Conservation (phyloP, 2,329 filamentous ascomycete genomes). For the Emmonsia crescens region DNA sequence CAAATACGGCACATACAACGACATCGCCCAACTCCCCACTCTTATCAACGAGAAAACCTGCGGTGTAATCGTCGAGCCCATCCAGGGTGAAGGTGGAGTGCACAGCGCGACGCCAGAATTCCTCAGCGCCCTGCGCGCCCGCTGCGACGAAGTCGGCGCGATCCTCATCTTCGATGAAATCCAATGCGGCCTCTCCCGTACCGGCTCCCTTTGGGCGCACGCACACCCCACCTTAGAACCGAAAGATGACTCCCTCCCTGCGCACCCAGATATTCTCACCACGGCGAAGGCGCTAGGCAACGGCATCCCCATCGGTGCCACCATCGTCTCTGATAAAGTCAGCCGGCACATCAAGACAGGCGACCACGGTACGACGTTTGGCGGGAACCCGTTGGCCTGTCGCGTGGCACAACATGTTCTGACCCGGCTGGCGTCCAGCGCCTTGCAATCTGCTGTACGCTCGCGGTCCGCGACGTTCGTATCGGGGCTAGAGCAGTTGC, state of each 20-base stretch:
- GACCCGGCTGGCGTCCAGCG: slow-evolving; percentile 57
- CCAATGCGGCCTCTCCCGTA: slow-evolving; percentile 82
- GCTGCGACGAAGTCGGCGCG: slow-evolving; percentile 78
- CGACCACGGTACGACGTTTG: slow-evolving; percentile 90
- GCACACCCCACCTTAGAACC: slow-evolving; percentile 49
- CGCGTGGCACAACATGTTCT: slow-evolving; percentile 81
- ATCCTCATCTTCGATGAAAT: slow-evolving; percentile 95
- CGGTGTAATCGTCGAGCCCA: slow-evolving; percentile 91
- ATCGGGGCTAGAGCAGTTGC: slow-evolving; percentile 46
- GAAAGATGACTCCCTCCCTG: slow-evolving; percentile 40
- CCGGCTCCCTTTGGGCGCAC: slow-evolving; percentile 86
- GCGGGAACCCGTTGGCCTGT: slow-evolving; percentile 79
- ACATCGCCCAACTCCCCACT: slow-evolving; percentile 57
- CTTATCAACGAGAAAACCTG: slow-evolving; percentile 79
- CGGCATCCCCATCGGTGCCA: slow-evolving; percentile 88
- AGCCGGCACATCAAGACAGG: slow-evolving; percentile 59
- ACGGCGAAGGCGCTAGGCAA: slow-evolving; percentile 95
- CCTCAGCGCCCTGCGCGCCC: slow-evolving; percentile 66
- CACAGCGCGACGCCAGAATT: slow-evolving; percentile 76
- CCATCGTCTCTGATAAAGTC: slow-evolving; percentile 55
- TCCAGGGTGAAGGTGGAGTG: slow-evolving; percentile 93
- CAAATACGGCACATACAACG: slow-evolving; percentile 75
- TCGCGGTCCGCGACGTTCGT: slow-evolving; percentile 54
- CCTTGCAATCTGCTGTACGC: slow-evolving; percentile 58
- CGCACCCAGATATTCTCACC: slow-evolving; percentile 88